Conservation (phyloP, 345 rosid species). For the Angophora floribunda region DNA sequence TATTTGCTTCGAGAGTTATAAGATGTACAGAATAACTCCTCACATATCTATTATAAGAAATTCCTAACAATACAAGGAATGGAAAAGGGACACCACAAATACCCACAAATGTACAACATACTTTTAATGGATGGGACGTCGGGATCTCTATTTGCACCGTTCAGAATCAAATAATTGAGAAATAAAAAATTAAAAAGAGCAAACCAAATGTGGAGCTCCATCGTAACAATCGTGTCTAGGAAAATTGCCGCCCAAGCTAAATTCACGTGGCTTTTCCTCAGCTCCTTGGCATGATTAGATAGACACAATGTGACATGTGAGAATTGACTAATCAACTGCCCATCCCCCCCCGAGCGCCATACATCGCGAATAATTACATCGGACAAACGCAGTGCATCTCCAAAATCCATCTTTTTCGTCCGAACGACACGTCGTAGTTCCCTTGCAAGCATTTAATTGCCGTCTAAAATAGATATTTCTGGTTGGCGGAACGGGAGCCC, state of each 20-base stretch:
- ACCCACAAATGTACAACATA: background rate
- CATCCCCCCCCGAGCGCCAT: background rate
- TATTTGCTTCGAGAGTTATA: accelerated
- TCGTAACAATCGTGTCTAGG: background rate
- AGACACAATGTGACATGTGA: background rate
- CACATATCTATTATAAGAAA: background rate
- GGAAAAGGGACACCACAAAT: background rate
- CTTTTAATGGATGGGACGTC: too few relatives aligned
- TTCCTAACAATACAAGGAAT: background rate
- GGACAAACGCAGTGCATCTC: background rate
- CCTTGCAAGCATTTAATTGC: background rate
- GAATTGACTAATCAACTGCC: background rate
- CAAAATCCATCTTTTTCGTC: background rate
- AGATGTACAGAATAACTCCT: background rate
- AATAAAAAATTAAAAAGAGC: background rate
- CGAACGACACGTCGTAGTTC: background rate
- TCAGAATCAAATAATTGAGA: background rate
- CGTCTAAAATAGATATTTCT: background rate
- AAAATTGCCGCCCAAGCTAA: background rate
- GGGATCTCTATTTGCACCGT: accelerated
- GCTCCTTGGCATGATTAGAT: background rate
- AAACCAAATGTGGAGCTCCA: too few relatives aligned
- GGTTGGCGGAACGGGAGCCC: background rate
- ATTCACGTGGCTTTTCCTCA: background rate
- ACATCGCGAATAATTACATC: background rate